A percentile compares a stretch with the other conserved stretches of the same genome.
Conservation (phyloP, 495 filamentous ascomycete genomes). For the Aspergillus steynii region DNA sequence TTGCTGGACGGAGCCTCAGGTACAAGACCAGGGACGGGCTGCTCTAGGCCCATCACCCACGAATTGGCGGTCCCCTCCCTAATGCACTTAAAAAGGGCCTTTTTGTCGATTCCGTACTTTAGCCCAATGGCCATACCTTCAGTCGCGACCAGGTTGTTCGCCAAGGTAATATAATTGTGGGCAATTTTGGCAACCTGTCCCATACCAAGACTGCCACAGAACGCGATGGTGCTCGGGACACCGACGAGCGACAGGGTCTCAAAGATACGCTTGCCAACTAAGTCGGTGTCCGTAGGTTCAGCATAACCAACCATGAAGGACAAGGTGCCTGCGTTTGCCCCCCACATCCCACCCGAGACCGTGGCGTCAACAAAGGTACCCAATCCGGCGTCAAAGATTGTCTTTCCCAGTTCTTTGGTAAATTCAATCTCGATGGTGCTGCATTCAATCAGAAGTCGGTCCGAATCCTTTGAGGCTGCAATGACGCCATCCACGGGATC, state of each 20-base stretch:
- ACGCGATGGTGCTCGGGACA: not conserved
- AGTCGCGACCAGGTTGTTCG: not conserved
- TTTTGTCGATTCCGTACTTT: not conserved
- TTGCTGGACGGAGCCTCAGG: conserved; percentile 1
- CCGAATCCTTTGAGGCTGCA: not conserved
- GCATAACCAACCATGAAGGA: not conserved
- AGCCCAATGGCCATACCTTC: not conserved
- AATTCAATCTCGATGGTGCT: conserved; percentile 4
- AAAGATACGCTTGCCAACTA: not conserved
- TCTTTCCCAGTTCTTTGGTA: not conserved
- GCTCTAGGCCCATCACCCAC: conserved; percentile 1
- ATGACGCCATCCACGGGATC: not conserved
- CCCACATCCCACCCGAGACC: conserved; percentile 1
- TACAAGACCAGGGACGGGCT: conserved; percentile 3
- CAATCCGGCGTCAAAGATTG: not conserved
- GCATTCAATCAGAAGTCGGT: conserved; percentile 2
- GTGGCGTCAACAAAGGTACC: conserved; percentile 1
- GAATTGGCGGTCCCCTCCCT: not conserved
- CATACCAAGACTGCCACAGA: not conserved
- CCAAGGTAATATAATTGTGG: not conserved
- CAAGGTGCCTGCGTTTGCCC: not conserved
- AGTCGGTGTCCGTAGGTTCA: not conserved
- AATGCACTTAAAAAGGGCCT: not conserved
- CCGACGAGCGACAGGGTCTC: not conserved
- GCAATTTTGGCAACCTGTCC: conserved; percentile 4